Evolutionary conservation across 2,329 filamentous ascomycete species (phyloP), one percentile per base, ranked within the genome.

Genomic region (Epichloe gansuensis): DNA sequence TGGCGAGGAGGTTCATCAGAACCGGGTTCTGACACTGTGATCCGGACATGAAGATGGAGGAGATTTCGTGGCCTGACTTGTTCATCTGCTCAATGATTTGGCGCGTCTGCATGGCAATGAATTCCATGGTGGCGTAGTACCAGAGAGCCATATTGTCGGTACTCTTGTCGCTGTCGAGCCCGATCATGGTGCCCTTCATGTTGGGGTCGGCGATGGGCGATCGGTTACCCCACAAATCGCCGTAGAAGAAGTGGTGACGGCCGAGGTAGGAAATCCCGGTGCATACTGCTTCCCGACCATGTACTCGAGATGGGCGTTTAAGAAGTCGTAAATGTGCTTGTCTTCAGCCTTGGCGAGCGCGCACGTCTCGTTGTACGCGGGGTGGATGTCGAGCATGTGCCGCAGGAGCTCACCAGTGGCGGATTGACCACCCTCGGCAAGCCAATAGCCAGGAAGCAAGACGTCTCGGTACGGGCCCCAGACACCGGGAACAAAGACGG

Each of bases 381-480:
- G 88, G 65, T 98, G 93, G 1, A 91, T 96, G 67, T 97, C 91
- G 50, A 97, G 82, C 61, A 97, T 86, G 70, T 97, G 89, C 64
- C 93, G 91, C 48, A 98, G 76, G 52, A 98, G 78, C 69, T 97
- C 93, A 50, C 93, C 93, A 0, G 93, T 98, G 4, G 93, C 93
- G 28, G 89, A 95, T 69, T 98, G 93, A 12, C 93, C 93, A 59
- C 93, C 93, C 69, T 98, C 93, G 15, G 93, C 90, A 80, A 98
- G 88, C 93, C 93, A 98, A 72, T 85, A 95, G 54, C 83, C 84
- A 0, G 93, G 91, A 21, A 97, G 80, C 43, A 98, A 78, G 5
- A 95, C 93, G 64, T 98, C 93, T 54, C 90, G 80, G 73, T 98
- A 98, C 0, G 93, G 93, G 1, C 93, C 93, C 93, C 93, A 98